Percentiles rank a stretch among this genome's conserved stretches.
phyloP scores from a whole-genome alignment of 106 monocot species.

The Platanthera guangdongensis region DNA sequence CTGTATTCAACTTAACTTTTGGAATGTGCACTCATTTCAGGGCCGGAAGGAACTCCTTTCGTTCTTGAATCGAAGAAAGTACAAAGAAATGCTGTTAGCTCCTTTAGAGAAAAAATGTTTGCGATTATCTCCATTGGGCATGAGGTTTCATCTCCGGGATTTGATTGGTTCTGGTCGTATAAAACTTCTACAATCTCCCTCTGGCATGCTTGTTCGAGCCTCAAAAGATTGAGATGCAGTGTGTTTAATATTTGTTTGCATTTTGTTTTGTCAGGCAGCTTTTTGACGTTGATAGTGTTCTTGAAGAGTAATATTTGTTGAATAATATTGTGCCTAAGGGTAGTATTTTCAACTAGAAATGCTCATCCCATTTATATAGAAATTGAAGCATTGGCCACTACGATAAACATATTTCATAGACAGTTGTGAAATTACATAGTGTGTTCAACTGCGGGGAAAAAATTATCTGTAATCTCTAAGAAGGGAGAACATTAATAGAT shows the following conservation, averaged over 20 bases:
- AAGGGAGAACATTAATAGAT: too few species aligned
- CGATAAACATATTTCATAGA: too few species aligned
- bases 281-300: neutral
- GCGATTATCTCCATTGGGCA: conserved; percentile 63
- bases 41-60: conserved; percentile 84
- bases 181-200: conserved; percentile 60
- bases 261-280: neutral
- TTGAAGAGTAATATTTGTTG: neutral
- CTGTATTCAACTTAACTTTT: neutral
- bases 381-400: too few species aligned
- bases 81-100: conserved; percentile 72
- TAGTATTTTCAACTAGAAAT: too few species aligned
- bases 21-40: conserved; percentile 17
- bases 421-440: too few species aligned
- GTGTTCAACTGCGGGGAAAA: too few species aligned
- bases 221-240: conserved; percentile 39
- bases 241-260: neutral
- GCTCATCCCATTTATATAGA: too few species aligned
- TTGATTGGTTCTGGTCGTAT: conserved; percentile 88
- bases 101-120: conserved; percentile 67
- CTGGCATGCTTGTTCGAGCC: conserved; percentile 60
- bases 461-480: too few species aligned
- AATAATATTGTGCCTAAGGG: neutral
- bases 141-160: conserved; percentile 83
- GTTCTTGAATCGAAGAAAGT: conserved; percentile 53